These are phyloP conservation scores for Bipolaris cookei DNA, from an alignment of 2,329 filamentous ascomycete genomes.

Conservation along the genomic window DNA sequence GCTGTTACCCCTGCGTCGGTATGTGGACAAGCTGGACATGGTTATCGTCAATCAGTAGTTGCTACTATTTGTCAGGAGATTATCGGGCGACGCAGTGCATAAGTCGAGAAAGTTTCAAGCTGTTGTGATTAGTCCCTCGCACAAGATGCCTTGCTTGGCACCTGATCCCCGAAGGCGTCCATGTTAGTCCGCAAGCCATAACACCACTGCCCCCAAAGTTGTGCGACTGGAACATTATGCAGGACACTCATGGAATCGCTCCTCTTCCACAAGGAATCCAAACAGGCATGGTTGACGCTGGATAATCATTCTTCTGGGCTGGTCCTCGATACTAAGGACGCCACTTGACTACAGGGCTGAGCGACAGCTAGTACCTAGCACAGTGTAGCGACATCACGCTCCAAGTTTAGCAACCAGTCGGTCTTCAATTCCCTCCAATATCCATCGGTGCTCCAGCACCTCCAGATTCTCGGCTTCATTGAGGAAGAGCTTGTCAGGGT, in stretches of 20 bases:
- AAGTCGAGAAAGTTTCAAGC: slow-evolving; percentile 9
- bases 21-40: slow-evolving; percentile 13
- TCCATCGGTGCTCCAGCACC: slow-evolving; percentile 91
- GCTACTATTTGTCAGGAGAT: slow-evolving; percentile 13
- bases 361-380: slow-evolving; percentile 12
- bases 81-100: slow-evolving; percentile 34
- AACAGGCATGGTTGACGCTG: slow-evolving; percentile 32
- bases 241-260: slow-evolving; percentile 37
- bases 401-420: slow-evolving; percentile 67
- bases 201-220: slow-evolving; percentile 33
- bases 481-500: slow-evolving; percentile 93
- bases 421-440: slow-evolving; percentile 86
- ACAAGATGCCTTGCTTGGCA: slow-evolving; percentile 16
- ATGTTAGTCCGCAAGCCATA: slow-evolving; percentile 24
- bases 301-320: slow-evolving; percentile 28
- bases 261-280: slow-evolving; percentile 30
- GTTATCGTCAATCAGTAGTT: slow-evolving; percentile 12
- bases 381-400: slow-evolving; percentile 21
- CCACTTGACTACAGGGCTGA: slow-evolving; percentile 16
- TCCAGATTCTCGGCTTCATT: slow-evolving; percentile 94
- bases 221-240: slow-evolving; percentile 27
- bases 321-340: slow-evolving; percentile 13
- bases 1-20: slow-evolving; percentile 34
- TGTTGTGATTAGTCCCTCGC: slow-evolving; percentile 8
- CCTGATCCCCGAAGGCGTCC: slow-evolving; percentile 19